Evolutionary conservation across 768 basidiomycete species (phyloP), one percentile per base, ranked within the genome.

Genomic region (Boletus edulis): DNA sequence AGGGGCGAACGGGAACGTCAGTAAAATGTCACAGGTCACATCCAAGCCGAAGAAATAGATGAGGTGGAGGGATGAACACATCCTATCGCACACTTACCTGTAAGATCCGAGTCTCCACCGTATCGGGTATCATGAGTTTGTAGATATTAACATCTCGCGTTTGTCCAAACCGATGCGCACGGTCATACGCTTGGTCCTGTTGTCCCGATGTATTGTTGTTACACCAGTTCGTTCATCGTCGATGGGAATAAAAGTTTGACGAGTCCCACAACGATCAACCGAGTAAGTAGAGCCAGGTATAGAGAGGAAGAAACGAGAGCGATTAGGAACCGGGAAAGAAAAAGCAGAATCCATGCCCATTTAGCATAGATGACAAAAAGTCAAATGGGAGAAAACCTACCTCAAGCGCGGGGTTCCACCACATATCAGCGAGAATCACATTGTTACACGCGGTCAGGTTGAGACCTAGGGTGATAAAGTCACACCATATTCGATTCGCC

Each of bases 361-460:
- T 67, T 49, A 69, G 46, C 18, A 51, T 41, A 22, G 17, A 46
- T 46, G 50, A 15, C 41, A 42, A 15, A 27, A 46, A 43, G 24
- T 18, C 14, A 42, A 12, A 5, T 18, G 14, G 20, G 42, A 13
- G 34, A 45, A 53, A 62, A 66, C 80, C 58, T 59, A 89, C 87
- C 72, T 91, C 90, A 5, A 91, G 77, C 0, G 89, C 91, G 11
- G 91, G 91, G 68, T 93, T 89, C 93, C 95, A 98, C 94, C 95
- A 98, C 56, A 94, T 73, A 68, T 97, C 96, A 52, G 93, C 82
- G 4, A 98, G 79, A 61, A 98, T 89, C 38, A 98, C 94, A 60
- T 96, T 92, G 69, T 94, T 96, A 72, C 95, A 98, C 37, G 85
- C 87, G 0, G 93, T 94, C 63, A 98, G 68, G 67, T 98, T 97